These are phyloP conservation scores for Naganishia friedmannii DNA, from an alignment of 768 basidiomycete genomes.

Conservation along the genomic window DNA sequence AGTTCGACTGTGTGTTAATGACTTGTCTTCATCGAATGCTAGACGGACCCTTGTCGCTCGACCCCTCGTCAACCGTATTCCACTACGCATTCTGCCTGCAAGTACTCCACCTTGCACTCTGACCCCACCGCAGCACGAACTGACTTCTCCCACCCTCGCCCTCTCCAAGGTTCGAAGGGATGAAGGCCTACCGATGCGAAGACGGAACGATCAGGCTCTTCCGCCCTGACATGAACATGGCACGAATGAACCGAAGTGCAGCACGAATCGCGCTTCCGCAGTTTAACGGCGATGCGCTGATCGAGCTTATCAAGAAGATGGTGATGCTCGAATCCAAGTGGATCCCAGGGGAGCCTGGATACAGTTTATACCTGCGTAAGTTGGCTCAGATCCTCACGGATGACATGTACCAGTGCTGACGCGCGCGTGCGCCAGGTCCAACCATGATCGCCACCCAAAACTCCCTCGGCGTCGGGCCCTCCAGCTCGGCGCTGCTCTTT, in stretches of 20 bases:
- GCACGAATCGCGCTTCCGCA: conserved; percentile 73
- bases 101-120: conserved; percentile 23
- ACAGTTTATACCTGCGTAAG: conserved; percentile 88
- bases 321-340: conserved; percentile 78
- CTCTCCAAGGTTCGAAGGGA: conserved; percentile 70
- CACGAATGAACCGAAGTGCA: conserved; percentile 85
- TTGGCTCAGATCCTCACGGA: conserved; percentile 48
- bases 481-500: conserved; percentile 76
- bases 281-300: conserved; percentile 72
- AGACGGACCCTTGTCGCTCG: conserved; percentile 71
- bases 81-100: conserved; percentile 85
- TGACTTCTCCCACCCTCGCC: not conserved
- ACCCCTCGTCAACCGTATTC: conserved; percentile 77
- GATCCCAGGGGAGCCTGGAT: conserved; percentile 83
- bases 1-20: not conserved
- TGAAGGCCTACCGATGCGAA: conserved; percentile 83
- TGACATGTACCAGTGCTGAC: not conserved
- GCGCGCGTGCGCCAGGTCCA: conserved; percentile 37
- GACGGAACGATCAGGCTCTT: conserved; percentile 76
- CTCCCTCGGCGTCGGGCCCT: conserved; percentile 65
- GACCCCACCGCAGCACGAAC: not conserved
- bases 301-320: conserved; percentile 80
- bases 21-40: conserved; percentile 4
- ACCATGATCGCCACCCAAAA: conserved; percentile 66
- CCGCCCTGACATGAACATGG: conserved; percentile 97